Evolutionary conservation across 441 rosid species (phyloP), one percentile per base, ranked within the genome.

Genomic region (Daphne laureola): DNA sequence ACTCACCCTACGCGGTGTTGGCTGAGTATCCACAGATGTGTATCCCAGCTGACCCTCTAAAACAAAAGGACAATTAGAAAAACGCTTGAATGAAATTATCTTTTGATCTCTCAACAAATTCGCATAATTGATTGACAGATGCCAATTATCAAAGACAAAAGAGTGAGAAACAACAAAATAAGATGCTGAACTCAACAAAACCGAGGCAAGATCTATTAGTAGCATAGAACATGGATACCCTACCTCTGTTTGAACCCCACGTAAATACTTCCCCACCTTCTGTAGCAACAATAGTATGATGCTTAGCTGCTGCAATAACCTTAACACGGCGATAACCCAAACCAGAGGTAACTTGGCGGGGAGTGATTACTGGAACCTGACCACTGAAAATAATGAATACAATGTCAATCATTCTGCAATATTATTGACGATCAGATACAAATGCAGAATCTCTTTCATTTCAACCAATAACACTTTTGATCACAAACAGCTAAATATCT

Each of bases 171-270:
- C 38, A 7, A 31, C 9, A 31, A 31, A 31, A 5, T 31, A 31
- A 31, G 38, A 38, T 59, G 25, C 38, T 7, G 4, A 6, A 31
- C 38, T 21, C 43, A 31, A 55, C 36, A 14, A 18, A 31, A 31
- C 11, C 1, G 11, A 1, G 8, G 38, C 25, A 31, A 9, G 11
- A 31, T 31, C 38, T 31, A 31, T 5, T 42, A 51, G 5, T 18
- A 27, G 53, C 40, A 18, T 14, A 49, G 38, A 9, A 31, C 11
- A 31, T 31, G 38, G 9, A 31, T 31, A 31, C 8, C 56, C 68
- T 76, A 90, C 99, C 99, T 84, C 99, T 85, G 72, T 90, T 90
- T 59, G 97, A 93, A 66, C 99, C 99, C 97, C 99, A 93, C 12
- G 99, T 87, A 75, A 79, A 83, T 21, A 93, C 94, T 59, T 80